Evolutionary conservation across 2,329 filamentous ascomycete genomes (phyloP), one percentile per base, ranked within the genome.

Genomic region (Sordariomycetes sp.): DNA sequence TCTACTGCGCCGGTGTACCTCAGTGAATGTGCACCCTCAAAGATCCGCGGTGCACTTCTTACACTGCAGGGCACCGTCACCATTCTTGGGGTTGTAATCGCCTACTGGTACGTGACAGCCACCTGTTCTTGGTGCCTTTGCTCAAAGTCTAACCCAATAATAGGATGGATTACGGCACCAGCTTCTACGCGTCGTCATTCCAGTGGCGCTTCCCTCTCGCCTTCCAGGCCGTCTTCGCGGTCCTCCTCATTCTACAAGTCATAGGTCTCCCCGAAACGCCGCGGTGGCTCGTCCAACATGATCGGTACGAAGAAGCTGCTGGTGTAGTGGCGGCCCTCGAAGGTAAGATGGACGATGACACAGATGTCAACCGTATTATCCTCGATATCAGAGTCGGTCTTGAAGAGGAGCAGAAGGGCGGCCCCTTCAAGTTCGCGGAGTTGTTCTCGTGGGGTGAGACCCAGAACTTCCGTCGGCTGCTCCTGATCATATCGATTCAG

Each of bases 201-300:
- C n/a, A n/a, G n/a, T n/a, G 76, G 76, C 63, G 76, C 3, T 79
- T 80, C 47, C 76, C 77, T 1, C 57, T 80, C n/a, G 64, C 57
- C 10, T 63, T 68, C 40, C 61, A 67, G 44, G 66, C 76, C 17
- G 43, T 70, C 17, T 79, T 79, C 46, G 53, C 61, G 17, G 53
- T 53, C 34, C 54, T 53, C 28, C 46, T 55, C 15, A 43, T 51
- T 39, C 4, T 21, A 6, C 1, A 4, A 5, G 3, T 21, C 4
- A 14, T 1, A 41, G 39, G 36, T 37, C 10, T 18, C 15, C 79
- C 80, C 4, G 80, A 84, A 54, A 77, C 71, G 0, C 79, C 79
- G 0, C 68, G 79, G 40, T 84, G 68, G 59, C 67, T 83, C 9
- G 64, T 81, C 43, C 64, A 68, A 45, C 76, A 77, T 53, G 77